A percentile compares a stretch with the other conserved stretches of the same genome.
These are phyloP conservation scores for Polygonum maritimum DNA, from an alignment of 148 eudicot species.

Conservation along the genomic window DNA sequence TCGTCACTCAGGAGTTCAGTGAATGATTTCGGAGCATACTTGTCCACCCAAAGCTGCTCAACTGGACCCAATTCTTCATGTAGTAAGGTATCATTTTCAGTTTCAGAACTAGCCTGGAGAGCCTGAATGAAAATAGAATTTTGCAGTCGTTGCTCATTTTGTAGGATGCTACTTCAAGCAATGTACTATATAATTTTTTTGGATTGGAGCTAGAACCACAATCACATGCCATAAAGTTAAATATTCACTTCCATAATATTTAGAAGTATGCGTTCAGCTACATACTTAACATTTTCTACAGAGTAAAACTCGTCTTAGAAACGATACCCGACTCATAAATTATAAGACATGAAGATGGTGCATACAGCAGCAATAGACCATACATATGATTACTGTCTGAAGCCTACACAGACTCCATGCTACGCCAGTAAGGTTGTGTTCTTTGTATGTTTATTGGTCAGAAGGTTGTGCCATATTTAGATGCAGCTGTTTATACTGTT, in stretches of 20 bases:
- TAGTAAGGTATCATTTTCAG: conserved; percentile 19
- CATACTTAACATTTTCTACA: background rate
- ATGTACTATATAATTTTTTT: background rate
- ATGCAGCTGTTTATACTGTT: background rate
- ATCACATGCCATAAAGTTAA: background rate
- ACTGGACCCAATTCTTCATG: conserved; percentile 38
- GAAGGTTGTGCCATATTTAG: background rate
- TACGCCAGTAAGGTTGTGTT: background rate
- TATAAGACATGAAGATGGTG: background rate
- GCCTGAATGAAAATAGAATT: conserved; percentile 29
- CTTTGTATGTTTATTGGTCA: background rate
- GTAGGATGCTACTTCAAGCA: background rate
- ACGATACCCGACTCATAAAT: background rate
- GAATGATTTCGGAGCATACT: conserved; percentile 88
- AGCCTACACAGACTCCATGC: background rate
- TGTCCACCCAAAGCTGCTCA: conserved; percentile 91
- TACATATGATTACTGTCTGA: background rate
- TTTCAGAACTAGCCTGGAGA: conserved; percentile 57
- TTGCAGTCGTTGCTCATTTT: background rate
- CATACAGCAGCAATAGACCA: background rate
- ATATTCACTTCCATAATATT: background rate
- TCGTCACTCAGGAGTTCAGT: conserved; percentile 97
- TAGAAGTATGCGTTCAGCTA: background rate
- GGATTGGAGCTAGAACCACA: background rate
- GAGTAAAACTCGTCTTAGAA: background rate